Base-by-base conservation (phyloP, 2,329 filamentous ascomycete species). In the Gyromitra esculenta region DNA sequence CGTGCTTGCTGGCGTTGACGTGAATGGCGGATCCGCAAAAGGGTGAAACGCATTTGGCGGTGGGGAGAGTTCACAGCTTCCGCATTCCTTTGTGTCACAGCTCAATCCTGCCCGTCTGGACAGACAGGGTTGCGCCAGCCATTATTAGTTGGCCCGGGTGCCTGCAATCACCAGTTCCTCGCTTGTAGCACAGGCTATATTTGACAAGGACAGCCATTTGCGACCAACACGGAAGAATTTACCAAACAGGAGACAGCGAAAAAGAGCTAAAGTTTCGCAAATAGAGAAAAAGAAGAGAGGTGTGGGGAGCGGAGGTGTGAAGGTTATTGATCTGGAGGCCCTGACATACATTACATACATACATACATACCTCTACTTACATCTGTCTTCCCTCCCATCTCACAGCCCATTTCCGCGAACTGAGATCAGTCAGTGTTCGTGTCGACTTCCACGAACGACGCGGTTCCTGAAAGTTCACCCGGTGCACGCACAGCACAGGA, bases 101-200 rank as follows among this genome's bases (percentile, higher is more conserved):
- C 13, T 57, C 11, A 15, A 9, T 57, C n/a, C 9, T 59, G 25
- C 13, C 48, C 15, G 25, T 37, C 50, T 41, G 39, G 25, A 63
- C 65, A 70, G 56, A 31, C 25, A 31, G 72, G 65, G 64, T 52
- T 45, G 39, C 39, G 57, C 59, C 57, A 48, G 65, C 48, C 72
- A 75, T 75, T 57, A 75, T 70, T 75, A 57, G 72, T 65, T 75
- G 72, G 66, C 59, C 72, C 72, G 59, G 72, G 50, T 66, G 66
- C 67, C 70, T 71, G 72, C 65, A 59, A 68, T 56, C 60, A 37
- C 39, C 59, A 64, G 62, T 54, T 65, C 48, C 54, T 62, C 57
- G 45, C 56, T 69, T 65, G 72, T 75, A 52, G 59, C 65, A 75
- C 72, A 75, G 65, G 66, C 72, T 75, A 75, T 75, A 63, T 54